These are phyloP conservation scores for Populus nigra DNA, from an alignment of 345 rosid genomes.

Conservation along the genomic window DNA sequence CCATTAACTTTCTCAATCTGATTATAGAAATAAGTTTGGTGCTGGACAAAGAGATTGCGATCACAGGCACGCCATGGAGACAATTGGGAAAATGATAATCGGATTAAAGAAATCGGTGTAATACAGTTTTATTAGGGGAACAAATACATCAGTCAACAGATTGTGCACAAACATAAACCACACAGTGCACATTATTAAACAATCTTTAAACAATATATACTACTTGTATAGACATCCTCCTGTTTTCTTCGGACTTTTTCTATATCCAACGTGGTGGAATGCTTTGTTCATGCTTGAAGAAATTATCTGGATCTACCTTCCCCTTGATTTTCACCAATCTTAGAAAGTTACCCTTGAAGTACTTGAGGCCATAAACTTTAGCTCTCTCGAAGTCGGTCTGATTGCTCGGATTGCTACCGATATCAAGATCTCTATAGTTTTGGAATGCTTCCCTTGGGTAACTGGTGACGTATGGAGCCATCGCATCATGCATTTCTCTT, in stretches of 20 bases:
- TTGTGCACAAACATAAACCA: not conserved
- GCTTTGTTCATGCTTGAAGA: conserved; percentile 1
- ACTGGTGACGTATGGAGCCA: not conserved
- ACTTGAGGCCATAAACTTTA: not conserved
- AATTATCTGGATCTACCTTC: not conserved
- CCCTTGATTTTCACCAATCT: conserved; percentile 2
- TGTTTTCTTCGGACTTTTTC: not conserved
- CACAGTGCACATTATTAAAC: not conserved
- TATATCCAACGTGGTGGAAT: not conserved
- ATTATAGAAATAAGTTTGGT: too few relatives aligned
- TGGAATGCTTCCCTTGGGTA: conserved; percentile 2
- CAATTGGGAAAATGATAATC: too few relatives aligned
- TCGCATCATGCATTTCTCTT: conserved; percentile 4
- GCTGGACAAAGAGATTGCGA: too few relatives aligned
- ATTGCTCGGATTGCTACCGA: not conserved
- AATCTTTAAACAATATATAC: not conserved
- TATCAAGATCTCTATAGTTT: conserved; percentile 7
- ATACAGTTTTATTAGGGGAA: not conserved
- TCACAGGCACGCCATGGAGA: too few relatives aligned
- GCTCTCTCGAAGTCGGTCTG: not conserved
- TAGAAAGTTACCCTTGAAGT: conserved; percentile 1
- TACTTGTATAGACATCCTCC: not conserved
- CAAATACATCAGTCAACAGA: not conserved
- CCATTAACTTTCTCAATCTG: too few relatives aligned
- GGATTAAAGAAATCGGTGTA: not conserved